Evolutionary conservation across 2,329 filamentous ascomycete genomes (phyloP), one percentile per base, ranked within the genome.

Genomic region (Hymenoscyphus infarciens): DNA sequence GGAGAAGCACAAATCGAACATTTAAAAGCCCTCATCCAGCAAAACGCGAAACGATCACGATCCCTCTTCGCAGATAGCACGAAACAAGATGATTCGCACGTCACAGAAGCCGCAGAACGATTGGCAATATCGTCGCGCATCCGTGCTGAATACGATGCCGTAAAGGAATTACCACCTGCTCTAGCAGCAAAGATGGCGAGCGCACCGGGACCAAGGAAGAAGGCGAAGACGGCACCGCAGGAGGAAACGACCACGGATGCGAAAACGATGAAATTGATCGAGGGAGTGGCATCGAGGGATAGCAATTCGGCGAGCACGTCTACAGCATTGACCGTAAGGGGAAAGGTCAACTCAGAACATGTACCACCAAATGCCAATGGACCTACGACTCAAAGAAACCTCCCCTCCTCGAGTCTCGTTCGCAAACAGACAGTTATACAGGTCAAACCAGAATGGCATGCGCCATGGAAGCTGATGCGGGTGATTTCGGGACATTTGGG

Each of bases 401-500:
- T 79, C 31, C 80, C 80, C 16, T 80, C 80, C 1, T 81, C 81
- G 62, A 86, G 84, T 68, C 75, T 90, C 62, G 83, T 89, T 19
- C 80, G 86, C 63, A 82, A 86, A 61, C 67, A 72, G 59, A 85
- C 83, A 16, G 83, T 88, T 61, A 80, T 84, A 69, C 87, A 88
- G 69, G 81, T 87, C 62, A 92, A 88, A 75, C 96, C 96, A 0
- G 89, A 97, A 63, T 99, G 95, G 95, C 95, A 99, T 75, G 86
- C 93, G 65, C 96, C 96, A 13, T 99, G 96, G 95, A 98, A 97
- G 83, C 82, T 98, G 64, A 96, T 97, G 89, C 87, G 95, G 65
- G 96, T 99, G 65, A 97, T 99, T 68, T 97, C 92, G 0, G 95
- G 96, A 16, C 95, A 98, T 75, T 77, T 99, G 70, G 95, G 95